Conservation (phyloP, 305 asterid genomes). For the Ilex paraguariensis region DNA sequence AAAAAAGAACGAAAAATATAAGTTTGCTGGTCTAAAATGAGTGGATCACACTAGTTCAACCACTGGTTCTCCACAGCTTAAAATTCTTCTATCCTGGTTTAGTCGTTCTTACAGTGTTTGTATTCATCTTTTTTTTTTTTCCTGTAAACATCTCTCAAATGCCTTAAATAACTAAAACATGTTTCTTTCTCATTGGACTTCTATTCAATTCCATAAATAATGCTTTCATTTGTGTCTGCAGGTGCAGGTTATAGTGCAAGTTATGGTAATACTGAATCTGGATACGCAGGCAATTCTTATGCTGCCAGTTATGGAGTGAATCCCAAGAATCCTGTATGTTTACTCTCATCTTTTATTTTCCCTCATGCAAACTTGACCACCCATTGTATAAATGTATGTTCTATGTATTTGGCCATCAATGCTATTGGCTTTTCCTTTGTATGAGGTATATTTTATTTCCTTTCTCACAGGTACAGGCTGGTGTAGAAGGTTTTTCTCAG, state of each 20-base stretch:
- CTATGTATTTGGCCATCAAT: background rate
- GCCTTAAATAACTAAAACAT: background rate
- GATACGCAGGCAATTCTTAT: constrained; percentile 61
- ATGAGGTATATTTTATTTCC: background rate
- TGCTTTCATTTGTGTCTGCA: constrained; percentile 18
- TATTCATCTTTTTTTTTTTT: background rate
- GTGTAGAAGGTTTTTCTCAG: constrained; percentile 78
- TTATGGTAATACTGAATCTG: constrained; percentile 56
- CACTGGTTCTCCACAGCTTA: too few relatives aligned
- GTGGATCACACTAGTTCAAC: too few relatives aligned
- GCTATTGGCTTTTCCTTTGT: background rate
- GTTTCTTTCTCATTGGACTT: too few relatives aligned
- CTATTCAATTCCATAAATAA: too few relatives aligned
- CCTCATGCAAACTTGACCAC: background rate
- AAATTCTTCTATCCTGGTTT: too few relatives aligned
- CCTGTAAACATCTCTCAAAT: background rate
- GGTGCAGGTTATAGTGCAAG: constrained; percentile 51
- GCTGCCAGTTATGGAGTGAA: constrained; percentile 56
- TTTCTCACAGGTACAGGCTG: constrained; percentile 49
- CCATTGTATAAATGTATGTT: background rate
- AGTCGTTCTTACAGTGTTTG: background rate
- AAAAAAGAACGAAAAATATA: too few relatives aligned
- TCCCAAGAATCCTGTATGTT: constrained; percentile 58
- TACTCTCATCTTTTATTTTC: background rate
- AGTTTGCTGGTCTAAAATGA: too few relatives aligned